phyloP scores from a whole-genome alignment of 2,329 filamentous ascomycete species.

The Hypoxylon sp. region DNA sequence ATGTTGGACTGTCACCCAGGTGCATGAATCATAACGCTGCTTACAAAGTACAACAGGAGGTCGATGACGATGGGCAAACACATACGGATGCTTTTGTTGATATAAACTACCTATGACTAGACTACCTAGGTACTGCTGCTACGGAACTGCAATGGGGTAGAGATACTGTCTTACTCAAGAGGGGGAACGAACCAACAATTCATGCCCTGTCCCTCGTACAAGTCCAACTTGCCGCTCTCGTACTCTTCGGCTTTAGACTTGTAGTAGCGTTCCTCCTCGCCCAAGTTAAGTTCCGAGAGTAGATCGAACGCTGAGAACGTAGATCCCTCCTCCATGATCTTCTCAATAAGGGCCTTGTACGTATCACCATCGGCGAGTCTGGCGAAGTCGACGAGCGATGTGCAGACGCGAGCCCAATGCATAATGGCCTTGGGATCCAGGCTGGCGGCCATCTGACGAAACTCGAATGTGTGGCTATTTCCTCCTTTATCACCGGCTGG shows the following conservation, averaged over 20 bases:
- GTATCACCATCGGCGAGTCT: constrained; percentile 10
- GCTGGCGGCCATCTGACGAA: constrained; percentile 41
- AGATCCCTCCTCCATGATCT: not conserved
- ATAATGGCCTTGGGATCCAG: constrained; percentile 37
- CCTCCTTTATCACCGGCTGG: constrained; percentile 31
- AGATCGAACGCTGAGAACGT: constrained; percentile 20
- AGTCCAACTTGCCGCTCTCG: constrained; percentile 1
- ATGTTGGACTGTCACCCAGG: too few relatives aligned
- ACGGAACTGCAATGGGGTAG: too few relatives aligned
- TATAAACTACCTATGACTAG: too few relatives aligned
- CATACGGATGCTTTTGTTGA: too few relatives aligned
- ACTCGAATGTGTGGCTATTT: constrained; percentile 42
- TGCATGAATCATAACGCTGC: too few relatives aligned
- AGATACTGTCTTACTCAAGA: constrained; percentile 12
- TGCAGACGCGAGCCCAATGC: constrained; percentile 36
- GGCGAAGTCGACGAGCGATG: constrained; percentile 37
- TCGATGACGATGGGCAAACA: too few relatives aligned
- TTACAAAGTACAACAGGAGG: too few relatives aligned
- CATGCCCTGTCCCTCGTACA: constrained; percentile 12
- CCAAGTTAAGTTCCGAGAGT: constrained; percentile 15
- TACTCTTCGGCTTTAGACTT: constrained; percentile 9
- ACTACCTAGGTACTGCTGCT: too few relatives aligned
- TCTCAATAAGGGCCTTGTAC: constrained; percentile 21
- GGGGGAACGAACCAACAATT: constrained; percentile 8
- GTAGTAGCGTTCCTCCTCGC: constrained; percentile 21